phyloP scores from a whole-genome alignment of 768 basidiomycete species.

The Filobasidium wieringae region DNA sequence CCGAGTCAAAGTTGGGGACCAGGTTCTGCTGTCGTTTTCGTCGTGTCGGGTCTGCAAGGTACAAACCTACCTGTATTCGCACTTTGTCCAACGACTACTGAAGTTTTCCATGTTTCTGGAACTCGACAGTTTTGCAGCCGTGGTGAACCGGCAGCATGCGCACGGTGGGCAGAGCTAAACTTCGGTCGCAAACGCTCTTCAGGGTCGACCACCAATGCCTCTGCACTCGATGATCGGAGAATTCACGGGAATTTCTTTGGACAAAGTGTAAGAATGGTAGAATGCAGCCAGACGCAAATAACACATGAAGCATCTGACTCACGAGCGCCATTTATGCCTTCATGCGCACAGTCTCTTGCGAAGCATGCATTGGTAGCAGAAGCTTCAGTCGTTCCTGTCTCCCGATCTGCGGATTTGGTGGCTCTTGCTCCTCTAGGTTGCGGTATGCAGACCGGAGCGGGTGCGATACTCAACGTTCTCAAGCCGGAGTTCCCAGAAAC shows the following conservation, averaged over 20 bases:
- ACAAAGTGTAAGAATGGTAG: no score
- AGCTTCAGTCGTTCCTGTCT: no score
- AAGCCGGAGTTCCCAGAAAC: background rate
- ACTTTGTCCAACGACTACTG: no score
- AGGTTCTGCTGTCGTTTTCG: constrained; percentile 5
- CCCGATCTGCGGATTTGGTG: constrained; percentile 1
- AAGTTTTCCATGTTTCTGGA: no score
- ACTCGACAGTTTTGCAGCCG: no score
- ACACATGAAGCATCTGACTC: no score
- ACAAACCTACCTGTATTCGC: no score
- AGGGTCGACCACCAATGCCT: background rate
- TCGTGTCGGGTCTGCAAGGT: constrained; percentile 1
- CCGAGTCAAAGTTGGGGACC: constrained; percentile 3
- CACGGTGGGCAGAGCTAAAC: constrained; percentile 5
- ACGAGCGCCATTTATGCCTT: no score
- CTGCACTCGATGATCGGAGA: background rate
- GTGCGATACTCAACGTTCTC: constrained; percentile 8
- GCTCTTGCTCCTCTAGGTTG: constrained; percentile 6
- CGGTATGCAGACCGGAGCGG: constrained; percentile 10
- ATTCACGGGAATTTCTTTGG: constrained; percentile 9
- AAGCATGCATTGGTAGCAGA: no score
- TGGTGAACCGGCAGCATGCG: constrained; percentile 3
- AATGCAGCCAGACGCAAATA: no score
- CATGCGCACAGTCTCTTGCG: no score
- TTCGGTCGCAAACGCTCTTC: constrained; percentile 3